These are phyloP conservation scores for Babesia bovis DNA, from an alignment of 169 alveolate species.

Conservation along the genomic window DNA sequence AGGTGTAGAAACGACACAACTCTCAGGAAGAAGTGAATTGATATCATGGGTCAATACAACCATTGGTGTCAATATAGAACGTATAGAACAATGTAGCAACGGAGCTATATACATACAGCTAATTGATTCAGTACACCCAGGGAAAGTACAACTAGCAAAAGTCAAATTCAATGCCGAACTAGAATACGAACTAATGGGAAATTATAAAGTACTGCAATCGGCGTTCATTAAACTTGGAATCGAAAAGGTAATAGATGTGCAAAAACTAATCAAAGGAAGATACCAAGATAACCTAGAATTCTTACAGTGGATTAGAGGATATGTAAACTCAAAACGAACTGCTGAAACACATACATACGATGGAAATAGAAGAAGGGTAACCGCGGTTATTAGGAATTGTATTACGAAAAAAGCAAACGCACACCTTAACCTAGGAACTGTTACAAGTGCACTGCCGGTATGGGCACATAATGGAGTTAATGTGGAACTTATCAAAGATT, in stretches of 20 bases:
- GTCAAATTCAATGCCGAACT: slow-evolving; percentile 95
- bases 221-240: slow-evolving; percentile 89
- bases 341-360: slow-evolving; percentile 72
- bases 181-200: slow-evolving; percentile 92
- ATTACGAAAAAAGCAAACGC: slow-evolving; percentile 61
- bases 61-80: slow-evolving; percentile 84
- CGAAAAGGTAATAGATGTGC: slow-evolving; percentile 90
- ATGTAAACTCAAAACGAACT: slow-evolving; percentile 83
- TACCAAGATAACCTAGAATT: slow-evolving; percentile 95
- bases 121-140: slow-evolving; percentile 89
- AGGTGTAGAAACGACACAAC: slow-evolving; percentile 88
- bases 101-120: slow-evolving; percentile 95
- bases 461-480: slow-evolving; percentile 46
- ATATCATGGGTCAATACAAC: slow-evolving; percentile 87
- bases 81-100: slow-evolving; percentile 93
- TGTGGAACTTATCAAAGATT: slow-evolving; percentile 29
- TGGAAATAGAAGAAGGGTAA: slow-evolving; percentile 62
- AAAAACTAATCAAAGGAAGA: slow-evolving; percentile 89
- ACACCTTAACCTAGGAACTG: slow-evolving; percentile 54
- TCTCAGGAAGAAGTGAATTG: slow-evolving; percentile 86
- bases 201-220: slow-evolving; percentile 92
- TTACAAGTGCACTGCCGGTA: slow-evolving; percentile 44
- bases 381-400: slow-evolving; percentile 36
- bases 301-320: slow-evolving; percentile 96
- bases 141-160: slow-evolving; percentile 79